Conservation (phyloP, 2,329 filamentous ascomycete species). For the Pseudopithomyces chartarum region DNA sequence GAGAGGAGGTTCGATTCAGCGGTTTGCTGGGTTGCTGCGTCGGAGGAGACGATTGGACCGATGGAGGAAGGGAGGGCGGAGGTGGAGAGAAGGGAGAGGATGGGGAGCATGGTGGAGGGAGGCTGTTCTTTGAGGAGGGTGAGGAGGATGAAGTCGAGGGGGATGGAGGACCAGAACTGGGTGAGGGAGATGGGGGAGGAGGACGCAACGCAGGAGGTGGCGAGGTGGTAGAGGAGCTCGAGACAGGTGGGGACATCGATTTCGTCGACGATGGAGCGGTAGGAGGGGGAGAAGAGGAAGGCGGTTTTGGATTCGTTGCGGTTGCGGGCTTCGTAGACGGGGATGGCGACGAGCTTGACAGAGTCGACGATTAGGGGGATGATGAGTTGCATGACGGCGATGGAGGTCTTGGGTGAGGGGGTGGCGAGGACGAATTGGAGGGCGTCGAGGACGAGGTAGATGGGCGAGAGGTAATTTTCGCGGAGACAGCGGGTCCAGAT, state of each 20-base stretch:
- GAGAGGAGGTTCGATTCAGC: constrained; percentile 61
- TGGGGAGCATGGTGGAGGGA: constrained; percentile 64
- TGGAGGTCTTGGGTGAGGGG: constrained; percentile 63
- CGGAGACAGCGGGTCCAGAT: constrained; percentile 72
- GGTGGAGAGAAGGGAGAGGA: constrained; percentile 69
- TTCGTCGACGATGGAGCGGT: constrained; percentile 57
- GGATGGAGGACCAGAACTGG: constrained; percentile 70
- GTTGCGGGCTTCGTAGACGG: constrained; percentile 46
- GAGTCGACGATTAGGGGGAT: constrained; percentile 51
- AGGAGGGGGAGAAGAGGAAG: constrained; percentile 43
- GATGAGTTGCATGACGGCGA: constrained; percentile 63
- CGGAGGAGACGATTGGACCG: constrained; percentile 64
- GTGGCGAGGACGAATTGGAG: constrained; percentile 67
- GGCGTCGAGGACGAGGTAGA: constrained; percentile 69
- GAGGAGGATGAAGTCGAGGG: constrained; percentile 68
- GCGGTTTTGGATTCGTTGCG: constrained; percentile 31
- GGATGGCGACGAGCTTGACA: constrained; percentile 61
- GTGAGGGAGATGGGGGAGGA: constrained; percentile 46
- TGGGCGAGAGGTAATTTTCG: constrained; percentile 66
- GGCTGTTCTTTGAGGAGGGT: constrained; percentile 71
- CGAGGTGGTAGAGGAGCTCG: constrained; percentile 67
- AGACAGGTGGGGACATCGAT: constrained; percentile 69
- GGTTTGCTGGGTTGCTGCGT: constrained; percentile 43
- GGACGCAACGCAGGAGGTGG: constrained; percentile 60
- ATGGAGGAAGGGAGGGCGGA: constrained; percentile 68